Base-by-base conservation (phyloP, 139 green algal genomes). In the Penium margaritaceum region DNA sequence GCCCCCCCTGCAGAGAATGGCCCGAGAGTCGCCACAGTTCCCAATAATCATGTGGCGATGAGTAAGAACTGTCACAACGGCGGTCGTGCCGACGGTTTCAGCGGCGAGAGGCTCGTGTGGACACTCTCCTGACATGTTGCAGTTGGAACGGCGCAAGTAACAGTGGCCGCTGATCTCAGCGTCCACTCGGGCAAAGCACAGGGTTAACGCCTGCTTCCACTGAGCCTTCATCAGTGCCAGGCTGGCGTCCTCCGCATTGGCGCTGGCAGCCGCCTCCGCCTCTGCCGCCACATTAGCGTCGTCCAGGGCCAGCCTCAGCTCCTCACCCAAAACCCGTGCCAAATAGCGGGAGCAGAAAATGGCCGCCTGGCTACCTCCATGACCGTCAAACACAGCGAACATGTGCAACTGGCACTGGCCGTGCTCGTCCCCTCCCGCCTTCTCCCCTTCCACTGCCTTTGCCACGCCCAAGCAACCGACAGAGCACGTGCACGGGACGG, bases 11-110 rank as follows among this genome's bases (percentile, higher is more conserved):
- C 85, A 89, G 36, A 97, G 72, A 54, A 96, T 88, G 5, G 88
- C 89, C 6, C 92, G 76, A 72, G 90, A 93, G 79, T 97, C 92
- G 5, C 92, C 92, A 24, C 87, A 84, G 65, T 95, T 94, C 6
- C 88, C 91, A 1, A 95, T 82, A 19, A 81, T 72, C 54, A 96
- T 77, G n/a, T 70, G 54, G 4, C 60, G 24, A 7, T 78, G 83
- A 9, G 51, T 68, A 2, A 94, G 1, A 32, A 96, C 80, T 2
- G 87, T 84, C 29, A 92, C 89, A 36, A 96, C 88, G 5, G 91
- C 90, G 0, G 91, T 96, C 4, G 86, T 92, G 29, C 91, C 91
- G 19, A 93, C 85, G 15, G 87, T 75, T 7, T 86, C 62, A 15
- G 72, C n/a, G 19, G 72, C 70, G 17, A 77, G 1, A 5, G 70